Conservation (phyloP, 257 asterid genomes). For the Capsicum rhomboideum region DNA sequence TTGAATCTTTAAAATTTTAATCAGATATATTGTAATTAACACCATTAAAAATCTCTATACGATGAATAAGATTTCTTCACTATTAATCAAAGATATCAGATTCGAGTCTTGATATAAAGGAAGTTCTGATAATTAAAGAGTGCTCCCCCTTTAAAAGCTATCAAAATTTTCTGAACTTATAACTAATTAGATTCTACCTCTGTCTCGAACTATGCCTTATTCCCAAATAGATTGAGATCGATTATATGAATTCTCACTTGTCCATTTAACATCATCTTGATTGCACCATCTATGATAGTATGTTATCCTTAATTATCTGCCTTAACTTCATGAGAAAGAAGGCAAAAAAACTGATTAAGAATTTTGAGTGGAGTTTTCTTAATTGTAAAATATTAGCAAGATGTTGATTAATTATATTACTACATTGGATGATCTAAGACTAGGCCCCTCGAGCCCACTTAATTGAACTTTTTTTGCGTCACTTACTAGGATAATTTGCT, state of each 20-base stretch:
- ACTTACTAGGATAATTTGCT: not conserved
- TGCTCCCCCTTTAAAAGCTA: not conserved
- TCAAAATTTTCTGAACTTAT: not conserved
- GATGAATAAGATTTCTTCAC: not conserved
- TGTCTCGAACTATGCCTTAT: not conserved
- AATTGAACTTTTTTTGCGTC: not conserved
- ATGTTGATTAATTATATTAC: not conserved
- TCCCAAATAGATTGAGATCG: not conserved
- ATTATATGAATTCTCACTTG: not conserved
- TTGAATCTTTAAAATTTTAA: no score
- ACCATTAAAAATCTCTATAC: not conserved
- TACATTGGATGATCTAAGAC: not conserved
- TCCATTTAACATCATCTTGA: not conserved
- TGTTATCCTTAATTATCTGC: not conserved
- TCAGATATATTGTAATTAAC: no score
- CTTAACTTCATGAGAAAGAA: not conserved
- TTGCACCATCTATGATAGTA: no score
- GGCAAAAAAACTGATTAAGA: not conserved
- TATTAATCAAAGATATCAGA: not conserved
- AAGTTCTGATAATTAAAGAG: not conserved
- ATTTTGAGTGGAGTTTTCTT: not conserved
- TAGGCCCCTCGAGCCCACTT: not conserved
- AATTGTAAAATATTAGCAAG: not conserved
- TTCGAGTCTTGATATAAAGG: not conserved
- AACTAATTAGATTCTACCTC: not conserved